Percentiles rank a stretch among this genome's conserved stretches.
Evolutionary conservation across 108 stramenopile species (phyloP).

Genomic region (Fragilaria radians): DNA sequence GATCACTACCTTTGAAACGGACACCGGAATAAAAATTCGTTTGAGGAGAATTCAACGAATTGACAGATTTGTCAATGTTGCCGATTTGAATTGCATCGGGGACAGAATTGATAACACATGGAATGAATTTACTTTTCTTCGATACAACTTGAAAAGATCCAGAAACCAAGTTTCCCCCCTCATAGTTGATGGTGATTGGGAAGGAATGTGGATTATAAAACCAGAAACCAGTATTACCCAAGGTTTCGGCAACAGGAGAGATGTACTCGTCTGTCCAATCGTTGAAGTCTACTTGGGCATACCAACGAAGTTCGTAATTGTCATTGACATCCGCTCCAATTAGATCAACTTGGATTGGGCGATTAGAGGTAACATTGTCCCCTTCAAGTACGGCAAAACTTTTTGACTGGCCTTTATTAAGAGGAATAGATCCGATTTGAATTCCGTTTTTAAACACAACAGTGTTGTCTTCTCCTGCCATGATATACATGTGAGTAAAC

Average conservation of each 20-base stretch:
- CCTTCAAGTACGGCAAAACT: neutral
- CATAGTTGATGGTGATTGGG: neutral
- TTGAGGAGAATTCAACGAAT: neutral
- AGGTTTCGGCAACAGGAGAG: slow-evolving; percentile 16
- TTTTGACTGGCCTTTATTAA: neutral
- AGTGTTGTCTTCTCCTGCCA: neutral
- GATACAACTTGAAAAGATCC: neutral
- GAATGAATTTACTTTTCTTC: neutral
- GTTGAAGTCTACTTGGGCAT: slow-evolving; percentile 4
- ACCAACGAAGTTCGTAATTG: slow-evolving; percentile 25
- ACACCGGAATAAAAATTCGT: neutral
- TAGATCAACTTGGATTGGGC: slow-evolving; percentile 17
- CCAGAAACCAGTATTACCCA: slow-evolving; percentile 1
- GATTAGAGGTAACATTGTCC: neutral
- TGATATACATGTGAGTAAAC: neutral
- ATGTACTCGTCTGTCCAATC: slow-evolving; percentile 11
- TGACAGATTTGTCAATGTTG: neutral
- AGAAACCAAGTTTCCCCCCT: neutral
- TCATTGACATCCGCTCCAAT: slow-evolving; percentile 11
- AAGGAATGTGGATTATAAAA: slow-evolving; percentile 5
- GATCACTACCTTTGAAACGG: neutral
- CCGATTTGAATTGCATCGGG: neutral
- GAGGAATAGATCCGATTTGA: neutral
- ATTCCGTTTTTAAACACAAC: neutral
- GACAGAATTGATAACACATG: neutral